Conservation (phyloP, 805 yeast species). For the Starmerella potacharoeniae region DNA sequence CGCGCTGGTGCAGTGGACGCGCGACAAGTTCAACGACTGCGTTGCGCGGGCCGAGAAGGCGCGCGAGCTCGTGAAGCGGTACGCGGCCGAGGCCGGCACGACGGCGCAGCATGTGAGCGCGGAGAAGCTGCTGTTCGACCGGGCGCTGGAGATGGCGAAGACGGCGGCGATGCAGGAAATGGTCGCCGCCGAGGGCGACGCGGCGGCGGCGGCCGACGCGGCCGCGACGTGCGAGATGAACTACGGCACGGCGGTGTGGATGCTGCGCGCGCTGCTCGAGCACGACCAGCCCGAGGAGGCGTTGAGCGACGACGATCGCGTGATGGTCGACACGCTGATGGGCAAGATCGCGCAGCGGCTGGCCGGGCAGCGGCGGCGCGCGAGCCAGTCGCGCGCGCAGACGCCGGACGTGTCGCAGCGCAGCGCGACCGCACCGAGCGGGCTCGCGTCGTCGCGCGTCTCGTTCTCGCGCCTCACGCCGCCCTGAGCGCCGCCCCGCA, state of each 20-base stretch:
- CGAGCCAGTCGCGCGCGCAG: neutral
- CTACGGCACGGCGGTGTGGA: conserved; percentile 88
- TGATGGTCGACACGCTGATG: conserved; percentile 69
- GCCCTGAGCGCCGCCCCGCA: neutral
- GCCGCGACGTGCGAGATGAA: conserved; percentile 55
- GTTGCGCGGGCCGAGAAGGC: conserved; percentile 79
- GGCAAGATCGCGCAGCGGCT: conserved; percentile 72
- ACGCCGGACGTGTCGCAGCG: conserved; percentile 4
- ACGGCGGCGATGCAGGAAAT: conserved; percentile 84
- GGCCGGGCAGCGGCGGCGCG: conserved; percentile 37
- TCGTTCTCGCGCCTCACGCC: conserved; percentile 3
- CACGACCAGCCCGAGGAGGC: conserved; percentile 28
- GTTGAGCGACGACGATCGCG: conserved; percentile 61
- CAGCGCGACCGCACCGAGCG: neutral
- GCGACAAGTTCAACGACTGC: conserved; percentile 79
- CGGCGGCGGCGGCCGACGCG: conserved; percentile 16
- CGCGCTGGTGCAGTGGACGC: conserved; percentile 74
- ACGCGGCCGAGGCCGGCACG: conserved; percentile 18
- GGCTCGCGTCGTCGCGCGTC: conserved; percentile 2
- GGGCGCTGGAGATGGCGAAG: conserved; percentile 87
- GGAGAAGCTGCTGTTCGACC: conserved; percentile 78
- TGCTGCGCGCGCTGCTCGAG: conserved; percentile 78
- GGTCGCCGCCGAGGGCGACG: conserved; percentile 47
- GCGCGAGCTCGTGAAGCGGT: conserved; percentile 34
- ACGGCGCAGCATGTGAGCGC: conserved; percentile 35